Base-by-base conservation (phyloP, 768 basidiomycete genomes). In the Amanita thiersii region DNA sequence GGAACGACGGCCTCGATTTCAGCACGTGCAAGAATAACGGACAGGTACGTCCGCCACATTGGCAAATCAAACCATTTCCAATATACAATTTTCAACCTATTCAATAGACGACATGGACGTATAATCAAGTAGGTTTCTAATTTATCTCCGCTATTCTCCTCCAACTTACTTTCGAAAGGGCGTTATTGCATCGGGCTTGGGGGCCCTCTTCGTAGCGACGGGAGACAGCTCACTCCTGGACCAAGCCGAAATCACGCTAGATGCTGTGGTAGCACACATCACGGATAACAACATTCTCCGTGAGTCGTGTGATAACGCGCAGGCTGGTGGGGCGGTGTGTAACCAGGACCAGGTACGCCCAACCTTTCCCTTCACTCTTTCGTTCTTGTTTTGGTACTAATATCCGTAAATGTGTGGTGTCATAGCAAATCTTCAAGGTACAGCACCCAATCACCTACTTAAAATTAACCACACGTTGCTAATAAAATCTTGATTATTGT, bases 171-270 rank as follows among this genome's bases (percentile, higher is more conserved):
- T n/a, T 15, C n/a, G 23, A 1, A 40, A 76, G 71, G 73, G 69
- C 7, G 74, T 79, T 29, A 66, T 77, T 35, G 75, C 73, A 11
- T 72, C 73, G 25, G 74, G 73, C 12, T 58, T 77, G 5, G 68
- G 61, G 5, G 67, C 68, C 18, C 65, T 78, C 4, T 68, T 56
- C 25, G 62, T 50, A 4, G 66, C 66, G 19, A 68, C 63, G 0
- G 57, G 58, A 3, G 57, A 75, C 48, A 48, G 43, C 23, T 58
- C 62, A 1, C 54, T 70, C 7, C 57, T 77, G 23, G 56, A 63
- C 20, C 58, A 71, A 51, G 75, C 73, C 1, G 71, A 77, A 52
- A 65, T 70, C 33, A 74, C 72, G 9, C 56, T 78, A 26, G 67
- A 75, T 44, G 73, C 73, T 1, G 72, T 73, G 10, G 69, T 75